Percentiles rank a stretch among this genome's conserved stretches.
phyloP scores from a whole-genome alignment of 2,329 filamentous ascomycete species.

The Colletotrichum sublineola region DNA sequence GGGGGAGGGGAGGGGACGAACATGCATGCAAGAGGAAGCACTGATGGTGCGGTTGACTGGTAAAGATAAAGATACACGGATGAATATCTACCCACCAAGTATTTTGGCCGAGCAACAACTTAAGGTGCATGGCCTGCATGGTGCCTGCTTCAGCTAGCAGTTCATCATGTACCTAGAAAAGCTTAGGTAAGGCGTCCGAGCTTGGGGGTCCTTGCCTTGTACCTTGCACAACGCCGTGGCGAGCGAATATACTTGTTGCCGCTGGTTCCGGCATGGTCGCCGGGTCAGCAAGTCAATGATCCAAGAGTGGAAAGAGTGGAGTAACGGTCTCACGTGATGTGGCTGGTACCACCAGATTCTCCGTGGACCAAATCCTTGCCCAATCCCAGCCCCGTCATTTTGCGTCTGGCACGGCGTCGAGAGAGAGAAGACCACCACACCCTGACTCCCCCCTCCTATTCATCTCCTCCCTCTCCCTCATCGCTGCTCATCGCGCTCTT shows the following conservation, averaged over 20 bases:
- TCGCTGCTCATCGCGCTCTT: slow-evolving; percentile 41
- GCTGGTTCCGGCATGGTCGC: slow-evolving; percentile 39
- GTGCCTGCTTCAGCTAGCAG: slow-evolving; percentile 11
- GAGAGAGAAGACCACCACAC: slow-evolving; percentile 41
- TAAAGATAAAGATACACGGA: neutral
- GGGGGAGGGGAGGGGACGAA: neutral
- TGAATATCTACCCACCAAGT: neutral
- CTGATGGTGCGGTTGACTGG: neutral
- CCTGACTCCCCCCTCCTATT: slow-evolving; percentile 42
- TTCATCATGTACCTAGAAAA: slow-evolving; percentile 5
- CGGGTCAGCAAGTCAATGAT: slow-evolving; percentile 27
- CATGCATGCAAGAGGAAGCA: neutral
- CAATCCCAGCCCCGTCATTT: slow-evolving; percentile 44
- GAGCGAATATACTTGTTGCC: neutral
- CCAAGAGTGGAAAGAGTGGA: slow-evolving; percentile 35
- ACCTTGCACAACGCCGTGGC: neutral
- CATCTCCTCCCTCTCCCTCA: slow-evolving; percentile 41
- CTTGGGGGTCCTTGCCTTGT: slow-evolving; percentile 11
- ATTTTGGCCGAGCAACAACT: neutral
- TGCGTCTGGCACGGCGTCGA: slow-evolving; percentile 38
- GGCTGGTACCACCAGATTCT: slow-evolving; percentile 40
- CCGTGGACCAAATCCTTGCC: slow-evolving; percentile 39
- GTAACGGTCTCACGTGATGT: slow-evolving; percentile 37
- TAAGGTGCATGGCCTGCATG: slow-evolving; percentile 6
- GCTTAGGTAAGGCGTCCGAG: slow-evolving; percentile 18